Conservation (phyloP, 2,329 filamentous ascomycete species). For the Pestalotiopsis sp. region DNA sequence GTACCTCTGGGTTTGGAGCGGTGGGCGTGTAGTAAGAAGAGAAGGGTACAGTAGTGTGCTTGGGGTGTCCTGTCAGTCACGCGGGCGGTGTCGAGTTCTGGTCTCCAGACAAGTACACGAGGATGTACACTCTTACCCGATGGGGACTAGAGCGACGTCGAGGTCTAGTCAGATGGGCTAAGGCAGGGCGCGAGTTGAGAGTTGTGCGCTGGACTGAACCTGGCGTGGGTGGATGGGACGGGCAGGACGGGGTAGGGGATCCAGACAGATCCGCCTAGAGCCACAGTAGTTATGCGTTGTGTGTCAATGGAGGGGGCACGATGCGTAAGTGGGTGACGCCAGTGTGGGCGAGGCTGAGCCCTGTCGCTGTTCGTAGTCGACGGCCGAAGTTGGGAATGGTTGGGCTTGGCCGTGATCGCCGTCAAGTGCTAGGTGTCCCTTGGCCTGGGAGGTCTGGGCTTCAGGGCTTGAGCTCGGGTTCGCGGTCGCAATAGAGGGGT, state of each 20-base stretch:
- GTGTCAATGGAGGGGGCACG: conserved; percentile 18
- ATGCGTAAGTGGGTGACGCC: conserved; percentile 33
- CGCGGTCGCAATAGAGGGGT: conserved; percentile 13
- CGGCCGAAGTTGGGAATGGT: conserved; percentile 11
- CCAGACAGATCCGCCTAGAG: conserved; percentile 4
- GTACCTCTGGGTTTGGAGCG: not conserved
- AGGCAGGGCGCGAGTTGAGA: not conserved
- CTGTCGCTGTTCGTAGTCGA: conserved; percentile 9
- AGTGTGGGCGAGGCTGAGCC: conserved; percentile 35
- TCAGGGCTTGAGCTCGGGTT: not conserved
- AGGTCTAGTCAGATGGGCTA: conserved; percentile 11
- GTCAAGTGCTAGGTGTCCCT: conserved; percentile 11
- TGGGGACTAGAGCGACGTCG: not conserved
- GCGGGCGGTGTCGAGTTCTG: conserved; percentile 25
- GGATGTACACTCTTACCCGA: not conserved
- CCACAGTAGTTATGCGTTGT: conserved; percentile 24
- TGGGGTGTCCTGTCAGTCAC: conserved; percentile 22
- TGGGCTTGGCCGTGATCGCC: conserved; percentile 17
- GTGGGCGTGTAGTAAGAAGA: conserved; percentile 12
- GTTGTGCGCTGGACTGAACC: not conserved
- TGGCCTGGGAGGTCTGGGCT: not conserved
- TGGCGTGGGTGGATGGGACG: too few relatives aligned
- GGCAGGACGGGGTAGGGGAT: conserved; percentile 2
- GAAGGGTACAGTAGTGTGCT: conserved; percentile 13
- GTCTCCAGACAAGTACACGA: conserved; percentile 25